Base-by-base conservation (phyloP, 2,329 filamentous ascomycete genomes). In the Aureobasidium sp. region DNA sequence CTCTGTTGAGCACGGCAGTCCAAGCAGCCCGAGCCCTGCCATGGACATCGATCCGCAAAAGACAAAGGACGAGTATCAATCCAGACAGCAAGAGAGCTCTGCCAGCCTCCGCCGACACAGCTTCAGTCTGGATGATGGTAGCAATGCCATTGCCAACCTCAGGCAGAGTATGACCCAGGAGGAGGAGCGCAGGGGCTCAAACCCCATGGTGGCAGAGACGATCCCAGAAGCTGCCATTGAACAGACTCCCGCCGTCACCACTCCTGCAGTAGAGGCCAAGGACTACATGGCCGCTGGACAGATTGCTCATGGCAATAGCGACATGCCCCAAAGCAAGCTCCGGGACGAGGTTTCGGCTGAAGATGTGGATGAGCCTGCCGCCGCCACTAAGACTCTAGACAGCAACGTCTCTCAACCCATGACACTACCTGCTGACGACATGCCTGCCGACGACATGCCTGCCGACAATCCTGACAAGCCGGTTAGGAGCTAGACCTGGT, bases 401-500 rank as follows among this genome's bases (percentile, higher is more conserved):
- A 32, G 24, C 39, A 24, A 50, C 34, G 36, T 43, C n/a, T 4
- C 61, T 32, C 52, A 36, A 29, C 27, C 61, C 43, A 65, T 59
- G 63, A 59, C 52, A 27, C 43, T 64, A 47, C 59, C 57, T 20
- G 66, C 66, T 52, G 68, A 68, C 57, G 66, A 67, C 36, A 63
- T 55, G 50, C 68, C 57, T 20, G 66, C 66, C 51, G 68, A 68
- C 57, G 66, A 67, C 36, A 63, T 55, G 50, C 68, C 72, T 26
- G 70, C 69, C n/a, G 72, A 71, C 13, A 77, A 77, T 50, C 76
- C 75, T 27, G 78, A 80, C 68, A 79, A 80, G 69, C 68, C 68
- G 61, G 71, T 60, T 32, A 60, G 57, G n/a, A 60, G 36, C 44
- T 60, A 51, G n/a, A 39, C 34, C 15, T 34, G 46, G 26, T 24